Evolutionary conservation across 176 grass and related monocot genomes (phyloP).

Genomic region (Carex pumila): DNA sequence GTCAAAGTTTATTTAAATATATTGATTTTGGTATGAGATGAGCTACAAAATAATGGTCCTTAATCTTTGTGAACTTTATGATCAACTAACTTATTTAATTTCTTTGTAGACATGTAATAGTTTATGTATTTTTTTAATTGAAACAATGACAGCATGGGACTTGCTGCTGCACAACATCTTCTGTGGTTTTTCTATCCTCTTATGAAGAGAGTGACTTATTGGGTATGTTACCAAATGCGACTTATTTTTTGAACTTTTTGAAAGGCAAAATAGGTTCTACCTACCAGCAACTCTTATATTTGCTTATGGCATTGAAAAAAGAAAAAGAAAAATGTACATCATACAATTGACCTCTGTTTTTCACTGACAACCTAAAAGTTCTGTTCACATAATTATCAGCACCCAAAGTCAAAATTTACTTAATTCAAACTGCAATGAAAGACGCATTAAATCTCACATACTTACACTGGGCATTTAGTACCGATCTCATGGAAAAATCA

Average conservation of each 20-base stretch:
- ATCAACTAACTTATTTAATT: no score
- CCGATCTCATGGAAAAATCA: background rate
- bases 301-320: background rate
- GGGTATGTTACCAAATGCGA: no score
- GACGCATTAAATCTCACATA: background rate
- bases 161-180: background rate
- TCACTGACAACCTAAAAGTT: background rate
- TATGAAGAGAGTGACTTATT: slow-evolving; percentile 51
- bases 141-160: background rate
- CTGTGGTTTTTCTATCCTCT: slow-evolving; percentile 26
- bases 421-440: no score
- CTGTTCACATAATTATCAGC: background rate
- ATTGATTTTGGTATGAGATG: no score
- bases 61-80: no score
- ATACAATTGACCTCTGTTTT: background rate
- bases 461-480: background rate
- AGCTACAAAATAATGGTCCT: no score
- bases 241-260: no score
- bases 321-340: background rate
- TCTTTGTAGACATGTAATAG: background rate
- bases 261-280: no score
- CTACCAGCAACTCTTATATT: background rate
- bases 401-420: background rate
- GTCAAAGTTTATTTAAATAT: no score
- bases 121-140: background rate